These are phyloP conservation scores for Bipolaris gigantea DNA, from an alignment of 2,329 filamentous ascomycete species.

Conservation along the genomic window DNA sequence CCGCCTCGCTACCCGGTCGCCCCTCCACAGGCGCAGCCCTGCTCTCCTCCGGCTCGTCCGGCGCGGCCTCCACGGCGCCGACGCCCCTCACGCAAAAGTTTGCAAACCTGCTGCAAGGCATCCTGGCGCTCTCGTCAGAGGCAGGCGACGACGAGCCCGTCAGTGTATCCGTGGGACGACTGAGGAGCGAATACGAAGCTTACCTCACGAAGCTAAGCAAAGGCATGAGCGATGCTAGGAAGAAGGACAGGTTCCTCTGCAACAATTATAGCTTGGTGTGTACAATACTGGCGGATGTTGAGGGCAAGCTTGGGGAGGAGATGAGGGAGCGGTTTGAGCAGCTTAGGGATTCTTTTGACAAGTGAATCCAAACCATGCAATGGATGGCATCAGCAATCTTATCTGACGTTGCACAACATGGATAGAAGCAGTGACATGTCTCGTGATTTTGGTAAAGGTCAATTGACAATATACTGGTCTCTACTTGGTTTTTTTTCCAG, in stretches of 20 bases:
- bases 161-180: constrained; percentile 72
- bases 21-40: constrained; percentile 41
- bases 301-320: constrained; percentile 73
- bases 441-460: background rate
- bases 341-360: constrained; percentile 50
- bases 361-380: constrained; percentile 12
- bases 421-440: background rate
- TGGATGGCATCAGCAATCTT: background rate
- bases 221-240: constrained; percentile 73
- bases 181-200: constrained; percentile 79
- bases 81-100: constrained; percentile 95
- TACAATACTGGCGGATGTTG: constrained; percentile 77
- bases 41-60: constrained; percentile 45
- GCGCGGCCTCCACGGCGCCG: constrained; percentile 72
- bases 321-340: constrained; percentile 74
- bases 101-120: constrained; percentile 84
- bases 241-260: constrained; percentile 83
- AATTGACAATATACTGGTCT: background rate
- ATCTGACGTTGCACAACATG: background rate
- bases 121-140: constrained; percentile 81
- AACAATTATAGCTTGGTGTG: constrained; percentile 96
- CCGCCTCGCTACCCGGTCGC: constrained; percentile 46
- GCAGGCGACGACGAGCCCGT: constrained; percentile 94
- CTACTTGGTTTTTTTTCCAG: background rate
- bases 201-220: constrained; percentile 80